Base-by-base conservation (phyloP, 257 asterid genomes). In the Echites panduratus region DNA sequence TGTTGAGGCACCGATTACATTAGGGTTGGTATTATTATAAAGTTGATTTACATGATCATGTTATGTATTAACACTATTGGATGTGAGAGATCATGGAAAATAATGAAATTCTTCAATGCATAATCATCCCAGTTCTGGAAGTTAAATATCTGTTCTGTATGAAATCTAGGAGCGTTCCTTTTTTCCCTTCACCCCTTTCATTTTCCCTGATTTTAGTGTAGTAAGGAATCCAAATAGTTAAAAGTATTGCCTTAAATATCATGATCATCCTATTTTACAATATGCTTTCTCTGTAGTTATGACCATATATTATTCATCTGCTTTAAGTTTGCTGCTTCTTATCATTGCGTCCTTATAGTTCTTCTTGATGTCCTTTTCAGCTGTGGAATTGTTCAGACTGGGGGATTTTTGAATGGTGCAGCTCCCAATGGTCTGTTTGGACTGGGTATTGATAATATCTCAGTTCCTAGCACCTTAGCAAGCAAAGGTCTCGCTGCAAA, bases 341-440 rank as follows among this genome's bases (percentile, higher is more conserved):
- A 12, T 16, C 2, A 61, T 27, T 35, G 2, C 22, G 9, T 44
- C n/a, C 5, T n/a, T 41, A 14, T 73, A 5, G 16, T 14, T 38
- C 2, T 45, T 59, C 50, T 29, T 69, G 14, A n/a, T 24, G 72
- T 17, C 26, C n/a, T 16, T 40, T 45, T 77, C 91, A 95, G 98
- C 52, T 95, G 99, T 85, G 99, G 99, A 77, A 85, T 92, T 32
- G 70, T 77, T 44, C 98, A 95, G 84, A 92, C 99, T 0, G 99
- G 98, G 65, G 94, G 86, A 72, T 92, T 95, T 81, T 73, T 95
- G 78, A 85, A 83, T n/a, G 96, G 91, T 16, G 98, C 96, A 57
- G 98, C 98, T 82, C 81, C 95, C 27, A 95, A 95, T 79, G 99
- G 99, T 76, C 85, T 95, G 14, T 90, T 95, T 68, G 99, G 99